Evolutionary conservation across 106 monocot species (phyloP).

Genomic region (Dendrobium nobile): DNA sequence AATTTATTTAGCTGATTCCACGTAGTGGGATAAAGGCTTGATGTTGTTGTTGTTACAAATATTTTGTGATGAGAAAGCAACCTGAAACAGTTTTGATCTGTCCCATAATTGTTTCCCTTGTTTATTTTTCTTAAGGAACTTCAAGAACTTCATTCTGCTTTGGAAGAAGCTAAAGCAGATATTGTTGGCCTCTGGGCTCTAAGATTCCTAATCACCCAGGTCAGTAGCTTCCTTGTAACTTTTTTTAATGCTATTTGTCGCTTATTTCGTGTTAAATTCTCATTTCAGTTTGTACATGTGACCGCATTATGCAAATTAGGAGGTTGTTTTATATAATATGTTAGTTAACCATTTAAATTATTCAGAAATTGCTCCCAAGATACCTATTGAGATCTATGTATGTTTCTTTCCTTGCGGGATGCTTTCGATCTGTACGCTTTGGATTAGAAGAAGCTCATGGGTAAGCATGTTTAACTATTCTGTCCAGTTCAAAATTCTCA

Average conservation of each 20-base stretch:
- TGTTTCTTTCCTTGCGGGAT: constrained; percentile 91
- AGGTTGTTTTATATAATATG: not conserved
- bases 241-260: not conserved
- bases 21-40: no score
- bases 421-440: constrained; percentile 92
- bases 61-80: not conserved
- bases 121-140: constrained; percentile 50
- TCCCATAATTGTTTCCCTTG: not conserved
- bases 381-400: constrained; percentile 75
- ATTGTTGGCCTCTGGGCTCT: constrained; percentile 99
- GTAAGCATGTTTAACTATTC: constrained; percentile 28
- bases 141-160: constrained; percentile 86
- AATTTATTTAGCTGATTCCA: no score
- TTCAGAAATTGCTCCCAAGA: constrained; percentile 62
- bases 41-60: no score
- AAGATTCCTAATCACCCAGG: constrained; percentile 80
- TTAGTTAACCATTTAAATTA: constrained; percentile 2
- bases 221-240: constrained; percentile 14
- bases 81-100: not conserved
- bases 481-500: not conserved
- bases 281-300: not conserved
- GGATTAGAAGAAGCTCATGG: constrained; percentile 94
- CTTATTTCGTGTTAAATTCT: not conserved
- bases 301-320: not conserved
- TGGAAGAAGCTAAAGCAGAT: constrained; percentile 99